phyloP scores from a whole-genome alignment of 2,329 filamentous ascomycete species.

The Ilyonectria robusta region DNA sequence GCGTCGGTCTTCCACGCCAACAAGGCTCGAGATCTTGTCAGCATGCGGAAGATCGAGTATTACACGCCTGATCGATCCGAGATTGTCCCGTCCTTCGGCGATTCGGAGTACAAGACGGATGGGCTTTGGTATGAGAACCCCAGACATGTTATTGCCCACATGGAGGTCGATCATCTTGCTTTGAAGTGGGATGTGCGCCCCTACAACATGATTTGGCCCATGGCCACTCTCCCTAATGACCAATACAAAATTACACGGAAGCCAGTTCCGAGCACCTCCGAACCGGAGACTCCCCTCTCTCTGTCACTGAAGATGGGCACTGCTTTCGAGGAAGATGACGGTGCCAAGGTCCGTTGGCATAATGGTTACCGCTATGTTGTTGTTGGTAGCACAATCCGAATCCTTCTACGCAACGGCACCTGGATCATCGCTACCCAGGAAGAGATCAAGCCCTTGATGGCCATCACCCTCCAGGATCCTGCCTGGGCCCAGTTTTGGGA shows the following conservation, averaged over 20 bases:
- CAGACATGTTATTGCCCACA: neutral
- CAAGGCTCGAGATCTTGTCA: neutral
- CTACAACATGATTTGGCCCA: neutral
- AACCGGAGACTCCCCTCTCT: neutral
- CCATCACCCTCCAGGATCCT: conserved; percentile 28
- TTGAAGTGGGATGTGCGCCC: conserved; percentile 10
- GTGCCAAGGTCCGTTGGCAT: too few species aligned
- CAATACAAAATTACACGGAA: neutral
- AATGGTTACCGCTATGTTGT: neutral
- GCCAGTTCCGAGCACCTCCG: neutral
- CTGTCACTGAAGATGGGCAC: neutral
- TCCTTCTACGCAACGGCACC: neutral
- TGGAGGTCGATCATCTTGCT: conserved; percentile 17
- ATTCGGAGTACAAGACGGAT: conserved; percentile 1
- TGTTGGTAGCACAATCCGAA: neutral
- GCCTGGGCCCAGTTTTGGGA: conserved; percentile 44
- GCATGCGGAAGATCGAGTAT: neutral
- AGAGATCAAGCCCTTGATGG: neutral
- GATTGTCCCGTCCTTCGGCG: neutral
- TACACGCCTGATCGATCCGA: neutral
- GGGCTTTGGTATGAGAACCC: neutral
- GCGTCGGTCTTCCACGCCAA: conserved; percentile 29
- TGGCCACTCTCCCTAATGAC: neutral
- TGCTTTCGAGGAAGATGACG: neutral
- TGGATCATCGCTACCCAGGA: neutral